phyloP scores from a whole-genome alignment of 768 basidiomycete genomes.

The Calocera cornea region DNA sequence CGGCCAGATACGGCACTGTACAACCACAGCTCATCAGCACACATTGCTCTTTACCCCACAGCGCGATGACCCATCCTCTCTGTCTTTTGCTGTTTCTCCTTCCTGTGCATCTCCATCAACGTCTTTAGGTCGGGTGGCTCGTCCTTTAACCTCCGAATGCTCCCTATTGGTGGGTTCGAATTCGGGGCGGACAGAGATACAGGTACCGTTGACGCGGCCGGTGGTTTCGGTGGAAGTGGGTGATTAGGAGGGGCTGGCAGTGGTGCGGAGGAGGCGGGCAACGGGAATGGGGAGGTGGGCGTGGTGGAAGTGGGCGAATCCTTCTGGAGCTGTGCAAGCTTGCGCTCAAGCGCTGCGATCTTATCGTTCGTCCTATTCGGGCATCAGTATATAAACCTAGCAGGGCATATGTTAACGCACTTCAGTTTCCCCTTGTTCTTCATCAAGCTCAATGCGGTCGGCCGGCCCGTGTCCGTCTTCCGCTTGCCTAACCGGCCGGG shows the following conservation, averaged over 20 bases:
- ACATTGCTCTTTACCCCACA: not conserved
- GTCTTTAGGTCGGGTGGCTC: not conserved
- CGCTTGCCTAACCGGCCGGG: conserved; percentile 25
- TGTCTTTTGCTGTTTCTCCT: not conserved
- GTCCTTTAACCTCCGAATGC: not conserved
- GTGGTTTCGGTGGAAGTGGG: not conserved
- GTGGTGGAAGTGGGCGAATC: not conserved
- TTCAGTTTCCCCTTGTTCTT: conserved; percentile 54
- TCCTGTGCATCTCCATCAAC: not conserved
- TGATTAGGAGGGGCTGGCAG: not conserved
- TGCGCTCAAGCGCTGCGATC: conserved; percentile 93
- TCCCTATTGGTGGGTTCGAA: not conserved
- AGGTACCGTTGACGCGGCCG: not conserved
- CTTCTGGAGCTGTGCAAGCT: conserved; percentile 63
- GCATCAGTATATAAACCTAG: not conserved
- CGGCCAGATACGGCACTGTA: too few species aligned
- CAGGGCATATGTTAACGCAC: too few species aligned
- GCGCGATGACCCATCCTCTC: not conserved
- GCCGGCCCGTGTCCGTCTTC: conserved; percentile 35
- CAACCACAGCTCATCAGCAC: too few species aligned
- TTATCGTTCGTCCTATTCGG: conserved; percentile 59
- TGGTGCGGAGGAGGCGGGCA: not conserved
- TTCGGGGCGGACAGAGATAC: not conserved
- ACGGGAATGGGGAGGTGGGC: not conserved
- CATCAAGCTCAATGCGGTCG: conserved; percentile 77